Evolutionary conservation across 1,139 yeast genomes (phyloP).

Genomic region (Magnusiomyces suaveolens): DNA sequence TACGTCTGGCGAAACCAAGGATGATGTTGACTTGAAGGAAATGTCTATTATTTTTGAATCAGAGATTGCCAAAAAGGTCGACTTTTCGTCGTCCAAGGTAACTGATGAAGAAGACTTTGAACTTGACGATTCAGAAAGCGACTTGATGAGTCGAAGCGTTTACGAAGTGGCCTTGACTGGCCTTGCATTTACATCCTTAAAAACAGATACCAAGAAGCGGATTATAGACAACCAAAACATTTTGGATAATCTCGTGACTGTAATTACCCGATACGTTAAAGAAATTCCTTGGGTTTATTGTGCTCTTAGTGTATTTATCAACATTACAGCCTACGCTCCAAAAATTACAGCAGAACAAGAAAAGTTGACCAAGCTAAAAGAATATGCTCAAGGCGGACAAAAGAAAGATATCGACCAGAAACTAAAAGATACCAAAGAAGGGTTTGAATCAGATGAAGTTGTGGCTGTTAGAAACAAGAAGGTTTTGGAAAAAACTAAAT

Average conservation of each 20-base stretch:
- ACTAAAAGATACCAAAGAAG: slow-evolving; percentile 13
- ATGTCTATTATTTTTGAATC: slow-evolving; percentile 28
- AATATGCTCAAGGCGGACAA: slow-evolving; percentile 21
- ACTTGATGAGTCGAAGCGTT: slow-evolving; percentile 2
- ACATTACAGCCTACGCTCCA: slow-evolving; percentile 29
- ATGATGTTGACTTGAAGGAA: slow-evolving; percentile 20
- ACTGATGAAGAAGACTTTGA: slow-evolving; percentile 13
- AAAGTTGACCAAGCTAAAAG: slow-evolving; percentile 26
- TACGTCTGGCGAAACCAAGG: slow-evolving; percentile 15
- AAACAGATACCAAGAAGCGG: slow-evolving; percentile 27
- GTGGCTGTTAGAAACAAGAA: slow-evolving; percentile 23
- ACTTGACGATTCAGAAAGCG: slow-evolving; percentile 4
- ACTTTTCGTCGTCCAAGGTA: slow-evolving; percentile 6
- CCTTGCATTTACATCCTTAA: slow-evolving; percentile 31
- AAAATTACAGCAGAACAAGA: slow-evolving; percentile 28
- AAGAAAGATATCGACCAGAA: slow-evolving; percentile 18
- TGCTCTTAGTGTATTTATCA: slow-evolving; percentile 27
- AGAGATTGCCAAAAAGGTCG: slow-evolving; percentile 17
- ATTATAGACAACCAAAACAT: slow-evolving; percentile 19
- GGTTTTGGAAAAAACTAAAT: slow-evolving; percentile 24
- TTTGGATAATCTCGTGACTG: slow-evolving; percentile 18
- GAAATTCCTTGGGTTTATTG: slow-evolving; percentile 28
- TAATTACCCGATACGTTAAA: slow-evolving; percentile 13
- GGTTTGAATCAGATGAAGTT: slow-evolving; percentile 20
- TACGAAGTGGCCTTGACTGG: slow-evolving; percentile 32